These are phyloP conservation scores for Phytophthora melonis DNA, from an alignment of 352 stramenopile species.

Conservation along the genomic window DNA sequence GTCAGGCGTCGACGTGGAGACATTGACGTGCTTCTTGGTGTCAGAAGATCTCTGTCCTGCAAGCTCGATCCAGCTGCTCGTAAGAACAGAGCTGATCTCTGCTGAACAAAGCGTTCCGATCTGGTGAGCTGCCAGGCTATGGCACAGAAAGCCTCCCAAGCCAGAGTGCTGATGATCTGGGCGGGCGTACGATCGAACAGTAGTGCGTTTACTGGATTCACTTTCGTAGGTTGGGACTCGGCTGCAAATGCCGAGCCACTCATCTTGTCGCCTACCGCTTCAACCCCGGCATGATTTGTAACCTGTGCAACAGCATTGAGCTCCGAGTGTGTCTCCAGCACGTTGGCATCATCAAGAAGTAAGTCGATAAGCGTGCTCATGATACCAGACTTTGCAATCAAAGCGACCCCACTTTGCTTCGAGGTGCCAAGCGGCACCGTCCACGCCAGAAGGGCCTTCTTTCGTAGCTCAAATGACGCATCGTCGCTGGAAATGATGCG, in stretches of 20 bases:
- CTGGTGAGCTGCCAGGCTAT: slow-evolving; percentile 43
- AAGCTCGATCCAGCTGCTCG: slow-evolving; percentile 14
- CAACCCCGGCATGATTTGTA: background rate
- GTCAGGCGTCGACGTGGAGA: slow-evolving; percentile 62
- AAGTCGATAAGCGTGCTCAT: slow-evolving; percentile 36
- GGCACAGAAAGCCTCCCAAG: slow-evolving; percentile 47
- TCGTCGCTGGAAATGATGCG: slow-evolving; percentile 53
- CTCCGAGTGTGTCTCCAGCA: slow-evolving; percentile 24
- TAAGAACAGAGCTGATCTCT: slow-evolving; percentile 22
- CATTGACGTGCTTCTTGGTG: slow-evolving; percentile 31
- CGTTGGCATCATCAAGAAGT: slow-evolving; percentile 37
- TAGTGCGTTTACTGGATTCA: slow-evolving; percentile 20
- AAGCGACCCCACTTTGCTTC: slow-evolving; percentile 14
- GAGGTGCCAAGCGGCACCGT: slow-evolving; percentile 27
- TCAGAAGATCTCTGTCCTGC: slow-evolving; percentile 32
- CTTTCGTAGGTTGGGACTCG: background rate
- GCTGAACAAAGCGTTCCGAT: slow-evolving; percentile 32
- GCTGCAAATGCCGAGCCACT: background rate
- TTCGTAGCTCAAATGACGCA: slow-evolving; percentile 48
- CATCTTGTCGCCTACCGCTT: slow-evolving; percentile 5
- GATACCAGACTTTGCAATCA: slow-evolving; percentile 44
- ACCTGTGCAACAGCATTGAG: slow-evolving; percentile 10
- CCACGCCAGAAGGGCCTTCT: slow-evolving; percentile 58
- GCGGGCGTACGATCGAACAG: slow-evolving; percentile 34
- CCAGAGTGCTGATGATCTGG: slow-evolving; percentile 39